Conservation (phyloP, 352 stramenopile species). For the Blastocystis sp. region DNA sequence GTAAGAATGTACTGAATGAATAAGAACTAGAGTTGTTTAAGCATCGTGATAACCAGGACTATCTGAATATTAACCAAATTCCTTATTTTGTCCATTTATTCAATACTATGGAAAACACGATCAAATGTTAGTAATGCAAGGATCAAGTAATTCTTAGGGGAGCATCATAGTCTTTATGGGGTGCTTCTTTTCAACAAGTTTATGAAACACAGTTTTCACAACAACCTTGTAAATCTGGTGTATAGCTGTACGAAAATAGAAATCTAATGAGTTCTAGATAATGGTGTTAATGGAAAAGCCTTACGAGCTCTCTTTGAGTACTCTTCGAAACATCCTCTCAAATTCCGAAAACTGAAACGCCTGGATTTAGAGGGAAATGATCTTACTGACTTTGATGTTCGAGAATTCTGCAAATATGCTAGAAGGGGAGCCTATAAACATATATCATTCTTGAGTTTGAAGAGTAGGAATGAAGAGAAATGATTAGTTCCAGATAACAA, state of each 20-base stretch:
- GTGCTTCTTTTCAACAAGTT: conserved; percentile 41
- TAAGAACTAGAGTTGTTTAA: conserved; percentile 48
- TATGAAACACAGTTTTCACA: conserved; percentile 51
- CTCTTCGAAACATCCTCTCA: neutral
- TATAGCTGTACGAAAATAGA: neutral
- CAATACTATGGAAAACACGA: conserved; percentile 43
- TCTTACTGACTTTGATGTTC: conserved; percentile 21
- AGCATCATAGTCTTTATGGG: conserved; percentile 32
- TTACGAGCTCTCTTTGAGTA: conserved; percentile 10
- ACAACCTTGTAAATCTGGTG: conserved; percentile 22
- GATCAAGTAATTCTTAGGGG: neutral
- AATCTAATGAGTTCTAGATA: neutral
- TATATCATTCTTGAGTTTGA: conserved; percentile 1
- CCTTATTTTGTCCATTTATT: conserved; percentile 47
- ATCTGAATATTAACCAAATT: conserved; percentile 53
- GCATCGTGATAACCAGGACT: conserved; percentile 49
- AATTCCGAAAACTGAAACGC: conserved; percentile 32
- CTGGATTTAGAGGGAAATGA: conserved; percentile 48
- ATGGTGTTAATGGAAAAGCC: conserved; percentile 11
- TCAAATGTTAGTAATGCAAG: conserved; percentile 12
- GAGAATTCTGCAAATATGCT: conserved; percentile 1
- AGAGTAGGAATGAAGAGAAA: neutral
- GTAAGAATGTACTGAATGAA: neutral
- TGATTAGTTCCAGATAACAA: conserved; percentile 2
- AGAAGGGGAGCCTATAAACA: conserved; percentile 5